Evolutionary conservation across 2,329 filamentous ascomycete species (phyloP), one percentile per base, ranked within the genome.

Genomic region (Sclerotinia minor): DNA sequence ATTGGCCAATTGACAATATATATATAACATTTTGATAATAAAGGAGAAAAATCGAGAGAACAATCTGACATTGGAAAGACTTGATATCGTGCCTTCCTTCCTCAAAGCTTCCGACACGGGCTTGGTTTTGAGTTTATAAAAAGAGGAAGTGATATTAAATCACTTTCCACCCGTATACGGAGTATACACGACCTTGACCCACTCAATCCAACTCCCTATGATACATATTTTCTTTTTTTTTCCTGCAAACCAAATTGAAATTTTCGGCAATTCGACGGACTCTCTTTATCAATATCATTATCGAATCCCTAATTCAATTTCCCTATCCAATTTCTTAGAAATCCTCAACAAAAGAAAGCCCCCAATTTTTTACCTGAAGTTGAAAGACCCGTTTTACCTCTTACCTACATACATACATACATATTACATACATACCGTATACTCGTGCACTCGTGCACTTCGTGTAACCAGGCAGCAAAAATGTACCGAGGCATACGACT

Each of bases 291-390:
- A n/a, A n/a, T n/a, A n/a, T n/a, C n/a, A n/a, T n/a, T n/a, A n/a
- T n/a, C n/a, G n/a, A n/a, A n/a, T n/a, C n/a, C n/a, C n/a, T n/a
- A n/a, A n/a, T n/a, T n/a, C n/a, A n/a, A n/a, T n/a, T n/a, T 24
- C 15, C 4, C 49, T 24, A 41, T 38, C 13, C 29, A 5, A 35
- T 41, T 38, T 15, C 29, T 49, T 19, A 67, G 53, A 45, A 5
- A 52, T 11, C 6, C 29, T 15, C 71, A 67, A 60, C 71, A 69
- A 47, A 71, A n/a, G n/a, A 47, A 71, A 72, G 70, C 1, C 32
- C 32, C 24, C 41, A 19, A 32, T 45, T 29, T n/a, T 15, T n/a
- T 45, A 41, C 41, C 41, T n/a, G 24, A 11, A 47, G 32, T 35
- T n/a, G 7, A n/a, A n/a, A n/a, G 38, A 41, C 38, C 38, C 38